A percentile compares a stretch with the other conserved stretches of the same genome.
phyloP scores from a whole-genome alignment of 495 filamentous ascomycete species.

The Penicillium riverlandense region DNA sequence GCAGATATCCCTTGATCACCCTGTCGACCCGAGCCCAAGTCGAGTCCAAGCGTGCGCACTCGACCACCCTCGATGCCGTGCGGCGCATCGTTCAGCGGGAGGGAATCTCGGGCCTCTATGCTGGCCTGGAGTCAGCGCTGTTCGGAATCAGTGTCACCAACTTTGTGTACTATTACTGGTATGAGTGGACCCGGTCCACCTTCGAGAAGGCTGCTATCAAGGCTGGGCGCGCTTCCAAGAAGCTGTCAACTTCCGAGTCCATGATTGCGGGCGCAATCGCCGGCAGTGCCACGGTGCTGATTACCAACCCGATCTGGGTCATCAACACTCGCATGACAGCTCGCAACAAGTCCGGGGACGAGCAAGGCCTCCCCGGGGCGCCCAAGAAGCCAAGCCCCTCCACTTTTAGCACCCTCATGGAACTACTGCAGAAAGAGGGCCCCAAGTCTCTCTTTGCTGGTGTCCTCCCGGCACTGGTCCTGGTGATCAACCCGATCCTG shows the following conservation, averaged over 20 bases:
- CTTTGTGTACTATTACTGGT: conserved; percentile 99
- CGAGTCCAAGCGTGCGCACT: conserved; percentile 86
- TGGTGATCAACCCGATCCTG: conserved; percentile 96
- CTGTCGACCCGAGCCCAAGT: conserved; percentile 97
- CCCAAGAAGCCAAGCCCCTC: conserved; percentile 48
- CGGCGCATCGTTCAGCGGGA: conserved; percentile 86
- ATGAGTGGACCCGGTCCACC: conserved; percentile 88
- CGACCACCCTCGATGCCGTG: conserved; percentile 70
- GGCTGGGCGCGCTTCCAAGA: conserved; percentile 69
- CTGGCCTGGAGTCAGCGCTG: conserved; percentile 80
- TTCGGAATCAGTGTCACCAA: conserved; percentile 99
- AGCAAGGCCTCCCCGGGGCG: conserved; percentile 45
- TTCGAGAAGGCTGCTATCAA: conserved; percentile 77
- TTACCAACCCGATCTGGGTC: conserved; percentile 99
- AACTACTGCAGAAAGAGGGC: conserved; percentile 73
- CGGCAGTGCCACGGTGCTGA: conserved; percentile 84
- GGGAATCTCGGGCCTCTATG: conserved; percentile 79
- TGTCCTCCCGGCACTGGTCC: conserved; percentile 82
- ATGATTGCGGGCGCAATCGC: conserved; percentile 96
- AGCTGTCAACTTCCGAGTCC: conserved; percentile 80
- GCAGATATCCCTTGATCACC: conserved; percentile 90
- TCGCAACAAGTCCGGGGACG: conserved; percentile 51
- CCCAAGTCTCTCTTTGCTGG: conserved; percentile 80
- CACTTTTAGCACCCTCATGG: conserved; percentile 71
- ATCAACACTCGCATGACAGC: conserved; percentile 98